phyloP scores from a whole-genome alignment of 1,284 basidiomycete genomes.

The Peniophora sp. region DNA sequence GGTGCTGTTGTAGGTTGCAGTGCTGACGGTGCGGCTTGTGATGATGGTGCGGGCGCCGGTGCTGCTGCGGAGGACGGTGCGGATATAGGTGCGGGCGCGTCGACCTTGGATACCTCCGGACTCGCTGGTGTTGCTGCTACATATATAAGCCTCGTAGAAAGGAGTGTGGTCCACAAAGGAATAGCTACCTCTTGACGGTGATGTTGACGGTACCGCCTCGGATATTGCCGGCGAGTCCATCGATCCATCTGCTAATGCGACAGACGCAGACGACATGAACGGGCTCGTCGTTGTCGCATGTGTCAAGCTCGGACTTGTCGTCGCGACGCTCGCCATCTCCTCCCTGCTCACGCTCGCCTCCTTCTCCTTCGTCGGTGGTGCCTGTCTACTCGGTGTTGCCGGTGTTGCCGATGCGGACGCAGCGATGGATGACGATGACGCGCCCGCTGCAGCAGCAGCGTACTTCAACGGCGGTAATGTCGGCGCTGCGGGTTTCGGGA shows the following conservation, averaged over 20 bases:
- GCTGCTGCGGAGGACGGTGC: slow-evolving; percentile 5
- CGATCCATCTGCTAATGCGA: slow-evolving; percentile 63
- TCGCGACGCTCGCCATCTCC: slow-evolving; percentile 43
- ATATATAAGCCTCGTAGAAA: background rate
- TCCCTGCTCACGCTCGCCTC: slow-evolving; percentile 18
- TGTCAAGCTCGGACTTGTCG: slow-evolving; percentile 71
- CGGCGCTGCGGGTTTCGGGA: slow-evolving; percentile 35
- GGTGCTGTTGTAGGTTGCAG: background rate
- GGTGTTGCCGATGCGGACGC: slow-evolving; percentile 12
- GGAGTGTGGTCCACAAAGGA: slow-evolving; percentile 26
- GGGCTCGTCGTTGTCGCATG: slow-evolving; percentile 75
- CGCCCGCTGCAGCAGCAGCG: slow-evolving; percentile 86
- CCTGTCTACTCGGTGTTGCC: slow-evolving; percentile 27
- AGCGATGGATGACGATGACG: slow-evolving; percentile 19
- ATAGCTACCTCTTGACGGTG: slow-evolving; percentile 26
- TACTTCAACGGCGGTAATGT: slow-evolving; percentile 81
- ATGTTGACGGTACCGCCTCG: slow-evolving; percentile 43
- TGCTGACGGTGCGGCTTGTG: slow-evolving; percentile 50
- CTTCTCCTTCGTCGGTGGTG: slow-evolving; percentile 25
- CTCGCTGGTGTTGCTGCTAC: slow-evolving; percentile 6
- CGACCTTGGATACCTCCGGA: background rate
- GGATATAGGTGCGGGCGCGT: background rate
- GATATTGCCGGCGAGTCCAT: slow-evolving; percentile 67
- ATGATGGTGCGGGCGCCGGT: slow-evolving; percentile 29
- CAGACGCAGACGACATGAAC: slow-evolving; percentile 70